Conservation (phyloP, 2,329 filamentous ascomycete species). For the Escovopsis weberi region DNA sequence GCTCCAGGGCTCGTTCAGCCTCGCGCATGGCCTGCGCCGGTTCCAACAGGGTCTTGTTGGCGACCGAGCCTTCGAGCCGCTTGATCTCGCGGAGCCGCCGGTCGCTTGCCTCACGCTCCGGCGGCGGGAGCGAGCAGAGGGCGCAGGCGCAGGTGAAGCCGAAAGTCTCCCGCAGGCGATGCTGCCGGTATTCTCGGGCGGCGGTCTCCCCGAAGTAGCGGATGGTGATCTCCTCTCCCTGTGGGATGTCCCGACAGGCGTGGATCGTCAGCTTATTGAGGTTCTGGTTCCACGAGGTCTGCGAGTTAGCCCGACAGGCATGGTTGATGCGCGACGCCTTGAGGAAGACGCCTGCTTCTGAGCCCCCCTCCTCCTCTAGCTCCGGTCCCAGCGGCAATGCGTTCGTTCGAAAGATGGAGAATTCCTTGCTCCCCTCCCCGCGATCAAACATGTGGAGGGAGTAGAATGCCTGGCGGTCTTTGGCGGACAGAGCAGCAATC, state of each 20-base stretch:
- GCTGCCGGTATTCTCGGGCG: background rate
- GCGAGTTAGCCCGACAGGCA: constrained; percentile 13
- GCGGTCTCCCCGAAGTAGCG: constrained; percentile 4
- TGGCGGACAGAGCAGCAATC: background rate
- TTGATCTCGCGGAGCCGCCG: background rate
- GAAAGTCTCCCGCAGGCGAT: background rate
- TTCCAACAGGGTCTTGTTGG: background rate
- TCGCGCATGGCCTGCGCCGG: background rate
- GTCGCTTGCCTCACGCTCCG: background rate
- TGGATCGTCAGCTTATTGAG: constrained; percentile 11
- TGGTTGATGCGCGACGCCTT: constrained; percentile 15
- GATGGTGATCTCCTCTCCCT: constrained; percentile 13
- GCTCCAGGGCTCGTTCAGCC: background rate
- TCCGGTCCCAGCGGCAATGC: constrained; percentile 1
- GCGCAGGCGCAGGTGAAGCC: constrained; percentile 4
- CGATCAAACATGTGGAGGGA: background rate
- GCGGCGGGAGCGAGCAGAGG: constrained; percentile 4
- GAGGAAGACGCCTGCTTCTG: constrained; percentile 9
- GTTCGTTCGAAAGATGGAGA: constrained; percentile 7
- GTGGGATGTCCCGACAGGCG: constrained; percentile 10
- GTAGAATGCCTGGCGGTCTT: constrained; percentile 1
- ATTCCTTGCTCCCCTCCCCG: background rate
- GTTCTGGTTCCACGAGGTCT: constrained; percentile 11
- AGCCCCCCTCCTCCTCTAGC: background rate
- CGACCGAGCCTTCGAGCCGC: background rate